Evolutionary conservation across 768 basidiomycete genomes (phyloP).

Genomic region (Rhizopogon vinicolor): DNA sequence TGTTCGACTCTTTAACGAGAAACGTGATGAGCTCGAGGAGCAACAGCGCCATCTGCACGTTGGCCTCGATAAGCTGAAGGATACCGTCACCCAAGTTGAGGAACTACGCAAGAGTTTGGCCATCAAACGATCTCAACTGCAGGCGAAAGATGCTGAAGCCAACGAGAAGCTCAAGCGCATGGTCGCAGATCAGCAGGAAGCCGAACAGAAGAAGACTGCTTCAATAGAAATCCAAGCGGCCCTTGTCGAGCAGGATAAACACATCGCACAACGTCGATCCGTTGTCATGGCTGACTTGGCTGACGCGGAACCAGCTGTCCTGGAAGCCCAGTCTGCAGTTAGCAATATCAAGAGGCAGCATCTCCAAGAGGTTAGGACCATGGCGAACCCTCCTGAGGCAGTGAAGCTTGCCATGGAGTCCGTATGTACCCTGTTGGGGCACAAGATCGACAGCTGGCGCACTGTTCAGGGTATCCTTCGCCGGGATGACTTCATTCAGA

Average conservation of each 20-base stretch:
- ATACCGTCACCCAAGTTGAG: conserved; percentile 96
- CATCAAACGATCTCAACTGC: conserved; percentile 86
- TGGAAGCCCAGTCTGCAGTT: conserved; percentile 94
- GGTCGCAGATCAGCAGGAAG: conserved; percentile 98
- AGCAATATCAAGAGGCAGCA: conserved; percentile 95
- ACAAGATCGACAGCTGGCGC: conserved; percentile 96
- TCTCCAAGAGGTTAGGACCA: conserved; percentile 92
- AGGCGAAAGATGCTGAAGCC: conserved; percentile 91
- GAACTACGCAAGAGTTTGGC: conserved; percentile 93
- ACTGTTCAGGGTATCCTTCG: conserved; percentile 94
- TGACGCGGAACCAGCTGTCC: conserved; percentile 94
- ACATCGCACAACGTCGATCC: conserved; percentile 83
- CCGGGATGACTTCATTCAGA: conserved; percentile 92
- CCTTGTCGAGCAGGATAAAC: conserved; percentile 83
- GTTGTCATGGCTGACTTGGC: conserved; percentile 95
- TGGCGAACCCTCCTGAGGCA: conserved; percentile 98
- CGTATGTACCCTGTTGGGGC: conserved; percentile 92
- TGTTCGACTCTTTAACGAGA: conserved; percentile 91
- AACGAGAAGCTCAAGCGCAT: conserved; percentile 97
- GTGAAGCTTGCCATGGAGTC: conserved; percentile 99
- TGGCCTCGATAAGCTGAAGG: conserved; percentile 92
- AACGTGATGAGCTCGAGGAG: conserved; percentile 95
- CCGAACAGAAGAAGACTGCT: conserved; percentile 95
- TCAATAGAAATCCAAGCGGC: conserved; percentile 96
- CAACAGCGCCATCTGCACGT: conserved; percentile 98